These are phyloP conservation scores for Ananas comosus DNA, from an alignment of 176 grass and related monocot species.

Conservation along the genomic window DNA sequence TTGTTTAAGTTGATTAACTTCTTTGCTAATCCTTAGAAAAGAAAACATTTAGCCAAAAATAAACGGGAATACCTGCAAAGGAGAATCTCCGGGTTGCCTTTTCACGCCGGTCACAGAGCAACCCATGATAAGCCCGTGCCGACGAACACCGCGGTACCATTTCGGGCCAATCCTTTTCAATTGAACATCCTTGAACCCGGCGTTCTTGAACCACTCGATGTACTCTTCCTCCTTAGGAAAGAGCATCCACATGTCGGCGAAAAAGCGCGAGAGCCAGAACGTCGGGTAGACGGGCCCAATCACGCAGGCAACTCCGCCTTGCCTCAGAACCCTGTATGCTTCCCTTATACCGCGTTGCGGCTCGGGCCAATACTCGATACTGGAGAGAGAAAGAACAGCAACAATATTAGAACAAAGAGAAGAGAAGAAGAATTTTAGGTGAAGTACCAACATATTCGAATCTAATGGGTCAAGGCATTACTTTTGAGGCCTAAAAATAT, in stretches of 20 bases:
- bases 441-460: background rate
- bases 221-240: conserved; percentile 98
- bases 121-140: conserved; percentile 88
- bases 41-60: background rate
- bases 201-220: conserved; percentile 83
- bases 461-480: background rate
- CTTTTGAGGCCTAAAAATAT: background rate
- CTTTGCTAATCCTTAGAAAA: background rate
- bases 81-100: conserved; percentile 61
- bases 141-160: conserved; percentile 84
- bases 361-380: conserved; percentile 94
- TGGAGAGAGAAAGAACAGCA: conserved; percentile 16
- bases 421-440: background rate
- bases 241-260: conserved; percentile 96
- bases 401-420: background rate
- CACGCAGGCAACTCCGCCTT: conserved; percentile 61
- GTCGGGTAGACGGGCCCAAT: conserved; percentile 91
- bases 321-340: conserved; percentile 76
- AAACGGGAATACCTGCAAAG: conserved; percentile 38
- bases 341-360: conserved; percentile 90
- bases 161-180: conserved; percentile 90
- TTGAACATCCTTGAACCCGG: conserved; percentile 82
- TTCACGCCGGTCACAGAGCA: conserved; percentile 87
- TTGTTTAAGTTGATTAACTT: background rate
- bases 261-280: conserved; percentile 86